Evolutionary conservation across 371 early-diverging fungal species (phyloP), one percentile per base, ranked within the genome.

Genomic region (Nematocida homosporus): DNA sequence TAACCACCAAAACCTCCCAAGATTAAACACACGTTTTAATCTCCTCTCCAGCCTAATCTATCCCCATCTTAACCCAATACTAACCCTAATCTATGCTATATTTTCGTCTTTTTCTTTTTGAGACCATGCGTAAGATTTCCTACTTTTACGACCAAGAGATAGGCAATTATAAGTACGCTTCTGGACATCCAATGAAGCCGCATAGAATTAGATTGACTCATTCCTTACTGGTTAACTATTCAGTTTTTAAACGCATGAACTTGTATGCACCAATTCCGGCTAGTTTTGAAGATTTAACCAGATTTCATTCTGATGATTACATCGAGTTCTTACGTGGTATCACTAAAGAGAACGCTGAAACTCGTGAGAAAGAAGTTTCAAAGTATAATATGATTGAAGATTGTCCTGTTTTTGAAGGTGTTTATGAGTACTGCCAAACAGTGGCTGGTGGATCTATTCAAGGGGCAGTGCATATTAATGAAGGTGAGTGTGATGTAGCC

Each of bases 221-320:
- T 84, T 91, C 91, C 79, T 86, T 99, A 65, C 91, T 99, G 40
- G 86, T 92, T 54, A 90, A 90, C 47, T 97, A 95, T 85, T 92
- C 90, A 3, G 86, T 99, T 18, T 90, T 93, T 80, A 91, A 93
- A 78, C 88, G 94, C 69, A 89, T 99, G 91, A 89, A 89, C 55
- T 88, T 93, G 2, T 60, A 81, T 55, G 91, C 13, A 91, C 93
- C 48, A 2, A 84, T 83, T 27, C 88, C 92, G n/a, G 94, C 94
- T 42, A 90, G 91, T 30, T 86, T 88, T 56, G 86, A 87, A 57
- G 91, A 98, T 86, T 90, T 99, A 89, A 94, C 93, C 5, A 90
- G 91, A 69, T 99, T 97, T 81, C 99, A 99, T 83, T 89, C 95
- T 16, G 92, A 93, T 81, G 98, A 97, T 79, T 99, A 99, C 81